Evolutionary conservation across 1,284 basidiomycete genomes (phyloP).

Genomic region (Rugosomyces carneus): DNA sequence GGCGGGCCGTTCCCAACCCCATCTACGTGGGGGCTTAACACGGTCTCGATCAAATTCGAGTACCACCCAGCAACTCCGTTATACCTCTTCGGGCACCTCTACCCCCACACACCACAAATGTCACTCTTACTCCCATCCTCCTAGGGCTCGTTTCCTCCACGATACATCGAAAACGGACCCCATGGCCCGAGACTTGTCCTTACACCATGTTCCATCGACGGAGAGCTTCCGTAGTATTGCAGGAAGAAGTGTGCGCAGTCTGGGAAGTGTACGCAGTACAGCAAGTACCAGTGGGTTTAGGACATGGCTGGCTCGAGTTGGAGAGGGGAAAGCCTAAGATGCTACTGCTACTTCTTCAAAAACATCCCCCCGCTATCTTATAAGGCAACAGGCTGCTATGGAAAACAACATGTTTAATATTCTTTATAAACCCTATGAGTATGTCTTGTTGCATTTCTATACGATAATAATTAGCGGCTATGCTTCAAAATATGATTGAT

Average conservation of each 20-base stretch:
- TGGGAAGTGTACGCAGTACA: conserved; percentile 37
- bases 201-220: conserved; percentile 34
- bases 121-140: conserved; percentile 10
- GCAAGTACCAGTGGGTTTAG: conserved; percentile 32
- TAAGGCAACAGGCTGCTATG: neutral
- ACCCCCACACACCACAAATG: conserved; percentile 11
- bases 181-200: conserved; percentile 8
- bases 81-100: neutral
- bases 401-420: neutral
- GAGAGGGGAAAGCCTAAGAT: conserved; percentile 12
- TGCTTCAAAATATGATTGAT: too few relatives aligned
- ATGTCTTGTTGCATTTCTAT: neutral
- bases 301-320: conserved; percentile 30
- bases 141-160: neutral
- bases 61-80: conserved; percentile 2
- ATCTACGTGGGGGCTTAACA: neutral
- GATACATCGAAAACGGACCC: neutral
- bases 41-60: neutral
- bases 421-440: neutral
- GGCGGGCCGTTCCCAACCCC: conserved; percentile 3
- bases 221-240: conserved; percentile 39
- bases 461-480: neutral
- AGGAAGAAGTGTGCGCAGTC: conserved; percentile 35
- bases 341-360: neutral
- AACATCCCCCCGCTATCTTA: neutral